Base-by-base conservation (phyloP, 768 basidiomycete species). In the Dioszegia crocea region DNA sequence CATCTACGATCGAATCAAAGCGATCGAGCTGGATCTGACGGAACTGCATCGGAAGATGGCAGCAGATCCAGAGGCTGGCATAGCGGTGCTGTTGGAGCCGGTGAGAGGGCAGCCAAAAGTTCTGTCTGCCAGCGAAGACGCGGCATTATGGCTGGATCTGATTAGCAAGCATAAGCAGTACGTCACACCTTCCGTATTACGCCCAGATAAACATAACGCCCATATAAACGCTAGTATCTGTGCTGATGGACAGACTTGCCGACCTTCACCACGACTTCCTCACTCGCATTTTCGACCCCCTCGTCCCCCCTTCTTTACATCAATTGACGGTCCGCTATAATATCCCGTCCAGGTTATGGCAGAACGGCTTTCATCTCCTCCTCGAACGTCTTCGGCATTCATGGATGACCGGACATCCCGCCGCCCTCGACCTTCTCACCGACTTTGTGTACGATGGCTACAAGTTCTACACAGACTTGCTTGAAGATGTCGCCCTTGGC, bases 381-480 rank as follows among this genome's bases (percentile, higher is more conserved):
- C 86, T 98, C 62, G 91, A 96, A 76, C 84, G 88, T 14, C 83
- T 99, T 36, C 88, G 93, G 14, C 87, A 88, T 52, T 86, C 89
- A 0, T 88, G 91, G 40, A 84, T 88, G 63, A 80, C 82, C 4
- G 83, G 80, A 0, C 73, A 76, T n/a, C 79, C 79, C 5, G 43
- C 51, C 16, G 70, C 65, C 24, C 82, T 93, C 26, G 96, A 99
- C 62, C 88, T 91, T 60, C 83, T 98, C 0, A 89, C 91, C 70
- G 92, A 92, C 62, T 93, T 92, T 65, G 90, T 96, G 41, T 91
- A 92, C 67, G 96, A 91, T 64, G 88, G 94, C 0, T 99, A 98
- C 78, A 86, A 85, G 0, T 94, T 93, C 69, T 98, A 98, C 79
- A 87, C 91, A 0, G 85, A 86, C 38, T 82, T 98, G 2, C 80